phyloP scores from a whole-genome alignment of 495 filamentous ascomycete species.

The Neurospora sp. region DNA sequence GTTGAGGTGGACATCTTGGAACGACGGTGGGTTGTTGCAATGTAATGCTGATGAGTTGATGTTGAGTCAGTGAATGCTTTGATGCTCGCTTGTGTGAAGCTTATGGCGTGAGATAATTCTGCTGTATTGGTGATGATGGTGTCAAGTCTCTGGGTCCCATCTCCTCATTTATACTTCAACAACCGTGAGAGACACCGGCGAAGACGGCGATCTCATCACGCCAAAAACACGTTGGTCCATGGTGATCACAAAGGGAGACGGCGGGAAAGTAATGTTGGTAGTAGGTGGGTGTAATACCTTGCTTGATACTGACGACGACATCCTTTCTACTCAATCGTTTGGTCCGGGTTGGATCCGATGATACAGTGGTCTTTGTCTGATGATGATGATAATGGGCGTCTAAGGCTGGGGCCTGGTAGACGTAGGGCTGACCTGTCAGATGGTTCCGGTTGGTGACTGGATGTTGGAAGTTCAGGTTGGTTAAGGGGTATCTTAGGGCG shows the following conservation, averaged over 20 bases:
- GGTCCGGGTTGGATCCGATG: neutral
- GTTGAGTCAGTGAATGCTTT: neutral
- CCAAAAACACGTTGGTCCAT: neutral
- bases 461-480: neutral
- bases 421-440: neutral
- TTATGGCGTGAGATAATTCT: neutral
- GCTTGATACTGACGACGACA: neutral
- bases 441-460: neutral
- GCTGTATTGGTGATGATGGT: neutral
- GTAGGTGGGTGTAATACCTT: neutral
- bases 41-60: neutral
- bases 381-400: neutral
- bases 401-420: neutral
- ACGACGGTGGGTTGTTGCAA: neutral
- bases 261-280: neutral
- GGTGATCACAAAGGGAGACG: neutral
- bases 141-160: neutral
- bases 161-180: neutral
- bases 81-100: neutral
- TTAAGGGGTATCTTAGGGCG: neutral
- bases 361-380: neutral
- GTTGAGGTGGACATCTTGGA: neutral
- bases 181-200: neutral
- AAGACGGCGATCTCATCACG: neutral
- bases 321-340: neutral